Conservation (phyloP, 768 basidiomycete species). For the Boletus rufocinnamomeus region DNA sequence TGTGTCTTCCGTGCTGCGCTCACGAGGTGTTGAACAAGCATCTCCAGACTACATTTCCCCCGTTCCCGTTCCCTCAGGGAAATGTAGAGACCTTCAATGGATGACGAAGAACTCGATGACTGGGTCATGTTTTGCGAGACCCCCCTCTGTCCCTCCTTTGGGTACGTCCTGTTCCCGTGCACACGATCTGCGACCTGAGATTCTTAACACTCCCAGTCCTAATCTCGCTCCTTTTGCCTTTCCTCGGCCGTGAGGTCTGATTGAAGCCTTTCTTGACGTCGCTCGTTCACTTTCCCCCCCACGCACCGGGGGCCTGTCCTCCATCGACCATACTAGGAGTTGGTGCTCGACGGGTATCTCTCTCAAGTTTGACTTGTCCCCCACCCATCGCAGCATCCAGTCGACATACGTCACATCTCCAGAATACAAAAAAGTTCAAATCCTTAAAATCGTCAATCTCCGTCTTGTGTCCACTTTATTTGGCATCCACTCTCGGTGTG, state of each 20-base stretch:
- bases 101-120: background rate
- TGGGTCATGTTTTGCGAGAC: background rate
- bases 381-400: background rate
- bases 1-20: background rate
- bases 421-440: background rate
- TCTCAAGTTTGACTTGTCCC: background rate
- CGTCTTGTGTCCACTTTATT: background rate
- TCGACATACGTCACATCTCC: too few relatives aligned
- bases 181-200: background rate
- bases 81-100: background rate
- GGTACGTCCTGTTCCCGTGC: background rate
- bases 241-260: background rate
- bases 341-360: background rate
- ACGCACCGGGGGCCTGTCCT: background rate
- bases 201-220: background rate
- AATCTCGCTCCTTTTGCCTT: slow-evolving; percentile 9
- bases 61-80: background rate
- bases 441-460: background rate
- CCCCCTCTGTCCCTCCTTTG: background rate
- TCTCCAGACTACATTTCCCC: background rate
- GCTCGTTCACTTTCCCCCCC: background rate
- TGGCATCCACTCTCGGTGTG: background rate
- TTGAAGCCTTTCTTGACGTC: background rate
- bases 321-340: background rate
- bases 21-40: background rate